Evolutionary conservation across 83 land plant genomes (phyloP).

Genomic region (Diphasiastrum complanatum): DNA sequence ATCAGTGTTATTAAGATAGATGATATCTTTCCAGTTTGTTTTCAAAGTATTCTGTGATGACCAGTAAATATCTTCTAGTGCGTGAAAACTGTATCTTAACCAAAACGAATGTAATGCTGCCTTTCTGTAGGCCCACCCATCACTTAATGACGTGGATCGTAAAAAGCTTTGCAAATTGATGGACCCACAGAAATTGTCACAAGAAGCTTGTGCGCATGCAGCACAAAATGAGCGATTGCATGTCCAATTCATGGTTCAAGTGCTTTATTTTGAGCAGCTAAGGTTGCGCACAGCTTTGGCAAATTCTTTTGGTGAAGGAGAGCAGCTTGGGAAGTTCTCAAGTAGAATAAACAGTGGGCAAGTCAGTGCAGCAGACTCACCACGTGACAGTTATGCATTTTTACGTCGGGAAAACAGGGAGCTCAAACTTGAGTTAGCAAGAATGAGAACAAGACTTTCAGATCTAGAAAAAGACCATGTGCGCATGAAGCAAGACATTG

Average conservation of each 20-base stretch:
- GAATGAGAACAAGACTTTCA: constrained; percentile 11
- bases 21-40: neutral
- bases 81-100: neutral
- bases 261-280: no score
- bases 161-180: no score
- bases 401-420: constrained; percentile 9
- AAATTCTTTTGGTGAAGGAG: no score
- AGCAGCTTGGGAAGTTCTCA: no score
- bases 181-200: no score
- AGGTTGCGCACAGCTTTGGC: no score
- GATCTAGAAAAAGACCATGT: constrained; percentile 9
- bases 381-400: neutral
- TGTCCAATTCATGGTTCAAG: no score
- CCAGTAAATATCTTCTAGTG: neutral
- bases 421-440: constrained; percentile 1
- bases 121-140: neutral
- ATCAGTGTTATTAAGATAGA: neutral
- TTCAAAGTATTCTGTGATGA: neutral
- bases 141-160: neutral
- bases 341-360: no score
- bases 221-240: no score
- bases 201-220: no score
- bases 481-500: constrained; percentile 11
- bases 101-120: no score
- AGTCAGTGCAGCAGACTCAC: constrained; percentile 2